Evolutionary conservation across 139 green algal genomes (phyloP), one percentile per base, ranked within the genome.

Genomic region (Chlamydomonas sp.): DNA sequence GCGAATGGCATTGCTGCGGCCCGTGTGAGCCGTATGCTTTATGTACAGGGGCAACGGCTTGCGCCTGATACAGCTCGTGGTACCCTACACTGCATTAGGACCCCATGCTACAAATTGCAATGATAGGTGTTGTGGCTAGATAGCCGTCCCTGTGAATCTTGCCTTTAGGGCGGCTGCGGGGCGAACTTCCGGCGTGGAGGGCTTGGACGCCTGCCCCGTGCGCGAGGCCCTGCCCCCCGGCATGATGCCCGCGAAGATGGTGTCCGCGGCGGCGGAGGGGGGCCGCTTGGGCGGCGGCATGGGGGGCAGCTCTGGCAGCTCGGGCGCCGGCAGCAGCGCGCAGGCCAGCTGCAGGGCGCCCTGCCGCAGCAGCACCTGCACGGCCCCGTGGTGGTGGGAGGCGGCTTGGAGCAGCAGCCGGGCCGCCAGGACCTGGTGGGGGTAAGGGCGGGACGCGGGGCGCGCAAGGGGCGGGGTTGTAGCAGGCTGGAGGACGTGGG

Each of bases 291-390:
- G 49, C 16, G 49, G 75, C 57, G 62, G 17, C 7, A 18, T 75
- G n/a, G 60, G 63, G 17, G 84, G 58, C 57, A 71, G 17, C 20
- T 83, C 63, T 1, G 75, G 75, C 75, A 78, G 75, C 75, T 77
- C 3, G 9, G 84, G 84, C 18, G 63, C 49, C 5, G 84, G 84
- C 63, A 88, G 63, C 75, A 78, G 64, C 10, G 63, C 75, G 63
- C 66, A 1, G 63, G 83, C 64, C 84, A 83, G 58, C 76, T 88
- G 75, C 57, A 78, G 58, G 17, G 61, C 76, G 57, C 84, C 84
- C 63, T 78, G 75, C 17, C 64, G 75, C 57, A 88, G 63, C 63
- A 83, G 59, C n/a, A 62, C 57, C 18, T 68, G 49, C 8, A 31
- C 17, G 1, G 64, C 75, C 8, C 74, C 84, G 8, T 83, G 84